Conservation (phyloP, 2,329 filamentous ascomycete species). For the Metarhizium rileyi region DNA sequence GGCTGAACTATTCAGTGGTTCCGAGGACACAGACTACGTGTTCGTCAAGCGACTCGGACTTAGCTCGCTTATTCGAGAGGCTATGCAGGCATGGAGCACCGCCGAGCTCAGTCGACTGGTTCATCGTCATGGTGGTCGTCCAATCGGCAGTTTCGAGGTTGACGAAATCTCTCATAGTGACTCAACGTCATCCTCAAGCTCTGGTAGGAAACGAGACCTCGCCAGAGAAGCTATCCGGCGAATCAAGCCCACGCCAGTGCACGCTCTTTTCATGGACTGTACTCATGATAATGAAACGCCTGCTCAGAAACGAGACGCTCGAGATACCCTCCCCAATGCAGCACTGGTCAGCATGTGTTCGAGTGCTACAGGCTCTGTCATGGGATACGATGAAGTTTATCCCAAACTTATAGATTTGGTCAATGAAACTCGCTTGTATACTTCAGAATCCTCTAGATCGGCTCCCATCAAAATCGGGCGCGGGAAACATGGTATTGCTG, state of each 20-base stretch:
- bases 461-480: slow-evolving; percentile 53
- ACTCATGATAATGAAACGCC: slow-evolving; percentile 98
- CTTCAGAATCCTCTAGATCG: slow-evolving; percentile 59
- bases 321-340: slow-evolving; percentile 88
- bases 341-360: slow-evolving; percentile 94
- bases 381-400: slow-evolving; percentile 97
- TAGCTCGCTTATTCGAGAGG: slow-evolving; percentile 86
- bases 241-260: slow-evolving; percentile 80
- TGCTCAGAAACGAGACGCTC: slow-evolving; percentile 86
- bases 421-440: slow-evolving; percentile 75
- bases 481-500: slow-evolving; percentile 76
- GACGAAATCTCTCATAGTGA: slow-evolving; percentile 67
- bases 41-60: slow-evolving; percentile 91
- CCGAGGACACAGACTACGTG: slow-evolving; percentile 90
- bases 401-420: slow-evolving; percentile 90
- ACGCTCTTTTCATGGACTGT: slow-evolving; percentile 97
- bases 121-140: slow-evolving; percentile 84
- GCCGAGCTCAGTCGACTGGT: slow-evolving; percentile 86
- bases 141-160: slow-evolving; percentile 95
- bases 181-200: slow-evolving; percentile 19
- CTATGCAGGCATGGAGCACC: slow-evolving; percentile 97
- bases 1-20: slow-evolving; percentile 91
- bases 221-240: slow-evolving; percentile 61
- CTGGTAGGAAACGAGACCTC: slow-evolving; percentile 22
- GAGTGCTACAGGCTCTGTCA: slow-evolving; percentile 88